Conservation (phyloP, 306 rosid genomes). For the Inga oerstediana region DNA sequence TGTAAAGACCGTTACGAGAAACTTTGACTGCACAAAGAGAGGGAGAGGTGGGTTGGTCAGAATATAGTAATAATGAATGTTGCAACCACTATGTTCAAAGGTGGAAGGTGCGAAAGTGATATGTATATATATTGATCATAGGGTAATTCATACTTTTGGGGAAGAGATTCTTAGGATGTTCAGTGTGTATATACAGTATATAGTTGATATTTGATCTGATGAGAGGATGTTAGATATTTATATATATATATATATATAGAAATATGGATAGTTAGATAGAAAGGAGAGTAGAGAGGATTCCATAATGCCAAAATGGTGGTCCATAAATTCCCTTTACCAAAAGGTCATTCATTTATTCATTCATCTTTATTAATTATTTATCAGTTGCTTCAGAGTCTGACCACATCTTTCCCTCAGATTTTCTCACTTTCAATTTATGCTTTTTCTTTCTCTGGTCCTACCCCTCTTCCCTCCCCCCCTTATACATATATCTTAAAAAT, state of each 20-base stretch:
- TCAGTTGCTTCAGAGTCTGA: constrained; percentile 28
- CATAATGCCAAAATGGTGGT: constrained; percentile 74
- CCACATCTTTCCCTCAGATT: constrained; percentile 56
- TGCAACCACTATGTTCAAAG: constrained; percentile 24
- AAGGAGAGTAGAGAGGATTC: constrained; percentile 21
- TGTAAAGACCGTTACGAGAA: background rate
- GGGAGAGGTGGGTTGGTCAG: constrained; percentile 26
- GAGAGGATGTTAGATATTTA: background rate
- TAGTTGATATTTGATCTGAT: background rate
- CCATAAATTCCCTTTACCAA: constrained; percentile 67
- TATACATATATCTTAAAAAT: background rate
- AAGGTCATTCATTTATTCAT: constrained; percentile 47
- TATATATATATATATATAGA: too few species aligned
- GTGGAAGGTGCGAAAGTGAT: constrained; percentile 51
- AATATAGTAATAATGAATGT: constrained; percentile 26
- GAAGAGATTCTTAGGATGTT: constrained; percentile 47
- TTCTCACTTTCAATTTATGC: constrained; percentile 39
- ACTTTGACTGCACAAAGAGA: constrained; percentile 25
- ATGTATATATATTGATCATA: background rate
- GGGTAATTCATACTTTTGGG: constrained; percentile 45
- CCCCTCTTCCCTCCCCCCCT: background rate
- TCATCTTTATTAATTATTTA: background rate
- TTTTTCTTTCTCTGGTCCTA: background rate
- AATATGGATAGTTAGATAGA: background rate
- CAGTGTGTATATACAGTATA: constrained; percentile 25